phyloP scores from a whole-genome alignment of 2,329 filamentous ascomycete species.

The Penicillium oxalicum region DNA sequence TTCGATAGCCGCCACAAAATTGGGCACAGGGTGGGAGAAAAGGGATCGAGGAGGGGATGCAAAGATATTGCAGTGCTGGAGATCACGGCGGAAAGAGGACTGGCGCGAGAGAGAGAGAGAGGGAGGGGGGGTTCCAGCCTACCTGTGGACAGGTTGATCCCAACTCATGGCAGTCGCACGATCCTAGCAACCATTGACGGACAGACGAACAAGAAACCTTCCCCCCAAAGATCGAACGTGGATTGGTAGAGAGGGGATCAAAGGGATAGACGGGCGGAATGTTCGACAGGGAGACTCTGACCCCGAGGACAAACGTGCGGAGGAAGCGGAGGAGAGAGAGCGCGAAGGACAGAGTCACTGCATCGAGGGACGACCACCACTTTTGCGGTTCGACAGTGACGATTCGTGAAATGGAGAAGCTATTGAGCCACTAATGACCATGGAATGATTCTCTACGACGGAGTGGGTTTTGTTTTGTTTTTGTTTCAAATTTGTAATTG shows the following conservation, averaged over 20 bases:
- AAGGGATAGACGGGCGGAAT: slow-evolving; percentile 23
- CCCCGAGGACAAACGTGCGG: slow-evolving; percentile 1
- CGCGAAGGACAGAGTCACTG: background rate
- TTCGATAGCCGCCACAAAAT: no score
- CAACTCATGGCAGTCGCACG: slow-evolving; percentile 43
- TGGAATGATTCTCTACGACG: no score
- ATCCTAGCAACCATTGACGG: slow-evolving; percentile 36
- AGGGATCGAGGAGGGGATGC: no score
- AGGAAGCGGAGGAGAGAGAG: background rate
- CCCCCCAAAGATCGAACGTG: slow-evolving; percentile 5
- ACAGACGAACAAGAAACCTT: slow-evolving; percentile 33
- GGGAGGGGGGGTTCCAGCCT: slow-evolving; percentile 17
- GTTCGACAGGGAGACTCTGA: slow-evolving; percentile 14
- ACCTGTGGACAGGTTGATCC: slow-evolving; percentile 44
- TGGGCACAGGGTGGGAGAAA: no score
- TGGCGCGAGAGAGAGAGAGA: background rate
- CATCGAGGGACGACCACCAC: background rate
- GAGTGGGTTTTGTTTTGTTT: no score
- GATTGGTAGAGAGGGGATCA: slow-evolving; percentile 8
- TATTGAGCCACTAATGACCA: no score
- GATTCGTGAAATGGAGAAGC: no score
- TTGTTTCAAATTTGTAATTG: no score
- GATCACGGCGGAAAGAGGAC: slow-evolving; percentile 1
- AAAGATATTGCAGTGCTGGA: no score
- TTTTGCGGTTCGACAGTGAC: background rate